phyloP scores from a whole-genome alignment of 139 green algal genomes.

The Desmodesmus armatus region DNA sequence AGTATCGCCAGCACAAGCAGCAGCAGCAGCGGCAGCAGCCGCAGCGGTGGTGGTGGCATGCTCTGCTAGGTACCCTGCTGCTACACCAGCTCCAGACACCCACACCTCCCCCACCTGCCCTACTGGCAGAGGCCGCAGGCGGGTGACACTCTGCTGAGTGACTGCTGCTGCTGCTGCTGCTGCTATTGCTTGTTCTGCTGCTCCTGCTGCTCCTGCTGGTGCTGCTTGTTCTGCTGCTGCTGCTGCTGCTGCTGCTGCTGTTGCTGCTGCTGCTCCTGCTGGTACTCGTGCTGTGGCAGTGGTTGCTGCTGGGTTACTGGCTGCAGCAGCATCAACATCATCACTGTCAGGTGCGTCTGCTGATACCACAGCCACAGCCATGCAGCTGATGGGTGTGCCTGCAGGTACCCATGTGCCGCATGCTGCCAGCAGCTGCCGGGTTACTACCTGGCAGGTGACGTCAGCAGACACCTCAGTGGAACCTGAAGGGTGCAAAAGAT shows the following conservation, averaged over 20 bases:
- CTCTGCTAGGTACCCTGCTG: constrained; percentile 53
- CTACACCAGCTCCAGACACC: constrained; percentile 54
- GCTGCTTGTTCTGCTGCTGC: not conserved
- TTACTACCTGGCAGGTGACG: constrained; percentile 38
- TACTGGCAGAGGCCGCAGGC: not conserved
- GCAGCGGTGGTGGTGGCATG: not conserved
- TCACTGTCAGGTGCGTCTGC: too few species aligned
- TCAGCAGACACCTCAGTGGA: constrained; percentile 68
- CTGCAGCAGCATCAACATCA: not conserved
- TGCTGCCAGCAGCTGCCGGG: not conserved
- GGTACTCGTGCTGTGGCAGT: not conserved
- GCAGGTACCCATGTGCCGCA: constrained; percentile 16
- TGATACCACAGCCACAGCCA: constrained; percentile 3
- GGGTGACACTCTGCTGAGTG: not conserved
- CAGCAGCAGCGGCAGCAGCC: not conserved
- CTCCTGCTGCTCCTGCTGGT: not conserved
- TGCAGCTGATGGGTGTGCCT: constrained; percentile 38
- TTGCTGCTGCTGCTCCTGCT: constrained; percentile 27
- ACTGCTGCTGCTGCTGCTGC: not conserved
- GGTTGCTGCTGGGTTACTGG: not conserved
- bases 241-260: not conserved
- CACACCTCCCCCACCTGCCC: constrained; percentile 58
- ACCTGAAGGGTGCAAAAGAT: too few species aligned
- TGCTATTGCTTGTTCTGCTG: constrained; percentile 14
- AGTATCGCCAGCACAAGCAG: not conserved